Base-by-base conservation (phyloP, 2,329 filamentous ascomycete species). In the Fusarium proliferatum region DNA sequence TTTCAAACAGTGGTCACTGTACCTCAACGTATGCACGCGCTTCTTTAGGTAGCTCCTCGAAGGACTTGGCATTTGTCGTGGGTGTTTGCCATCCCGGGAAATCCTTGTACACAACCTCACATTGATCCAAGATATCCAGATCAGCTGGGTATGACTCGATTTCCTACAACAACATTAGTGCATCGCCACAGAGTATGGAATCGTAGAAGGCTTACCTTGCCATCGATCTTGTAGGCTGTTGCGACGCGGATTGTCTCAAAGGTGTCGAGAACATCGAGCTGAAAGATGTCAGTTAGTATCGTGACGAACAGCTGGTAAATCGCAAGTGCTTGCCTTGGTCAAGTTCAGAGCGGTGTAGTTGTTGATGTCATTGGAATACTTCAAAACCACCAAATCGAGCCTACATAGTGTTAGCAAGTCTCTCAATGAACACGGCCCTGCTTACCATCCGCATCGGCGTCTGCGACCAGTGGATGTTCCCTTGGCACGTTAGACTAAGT, bases 171-270 rank as follows among this genome's bases (percentile, higher is more conserved):
- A 26, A 11, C 2, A 36, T 52, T 4, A 52, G 9, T 26, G 16
- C 3, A n/a, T 36, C 11, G n/a, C n/a, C 12, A 8, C 10, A 33
- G 4, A 8, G n/a, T 9, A 36, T 16, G 11, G 1, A 52, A 52
- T 2, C n/a, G 66, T 53, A 45, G 21, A 59, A 68, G 30, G 64
- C 64, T 72, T 43, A 77, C 75, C 66, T 80, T 69, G 67, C 79
- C 79, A 64, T 81, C 74, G 52, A 78, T 80, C 76, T 86, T 87
- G 84, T 97, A 97, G 5, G 89, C 90, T 19, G 92, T 89, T 23
- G 92, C 93, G 57, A 94, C 86, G 81, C 95, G 93, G 82, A 97
- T 88, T 78, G 90, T 91, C 15, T 89, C 86, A 80, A 97, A 94
- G 38, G 89, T 89, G 80, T 95, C 93, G 21, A 95, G 86, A 42